Evolutionary conservation across 345 rosid genomes (phyloP).

Genomic region (Citrus australasica): DNA sequence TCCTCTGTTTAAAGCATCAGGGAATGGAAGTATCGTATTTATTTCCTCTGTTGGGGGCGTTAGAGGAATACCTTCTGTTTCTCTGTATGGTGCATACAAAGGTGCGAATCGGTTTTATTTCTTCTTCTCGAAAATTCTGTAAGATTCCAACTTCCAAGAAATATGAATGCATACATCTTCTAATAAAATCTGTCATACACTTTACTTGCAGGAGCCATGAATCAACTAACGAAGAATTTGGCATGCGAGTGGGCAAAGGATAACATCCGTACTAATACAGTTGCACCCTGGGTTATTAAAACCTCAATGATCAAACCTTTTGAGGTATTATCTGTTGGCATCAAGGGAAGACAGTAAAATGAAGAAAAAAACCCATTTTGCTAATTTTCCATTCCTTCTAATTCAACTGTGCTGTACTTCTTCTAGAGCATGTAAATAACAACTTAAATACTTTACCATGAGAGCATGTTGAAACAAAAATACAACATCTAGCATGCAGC

Average conservation of each 20-base stretch:
- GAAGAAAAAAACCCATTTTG: too few species aligned
- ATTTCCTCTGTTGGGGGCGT: constrained; percentile 9
- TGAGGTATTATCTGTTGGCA: not conserved
- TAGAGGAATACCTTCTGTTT: not conserved
- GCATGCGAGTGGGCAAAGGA: constrained; percentile 57
- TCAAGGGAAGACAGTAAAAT: too few species aligned
- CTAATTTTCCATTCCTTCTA: not conserved
- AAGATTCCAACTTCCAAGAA: not conserved
- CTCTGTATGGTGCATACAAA: not conserved
- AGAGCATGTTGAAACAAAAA: too few species aligned
- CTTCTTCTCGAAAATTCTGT: not conserved
- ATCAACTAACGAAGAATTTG: constrained; percentile 43
- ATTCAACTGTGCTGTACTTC: not conserved
- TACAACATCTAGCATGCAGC: too few species aligned
- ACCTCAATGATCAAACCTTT: constrained; percentile 20
- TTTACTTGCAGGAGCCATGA: constrained; percentile 36
- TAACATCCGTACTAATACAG: constrained; percentile 37
- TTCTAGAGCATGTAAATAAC: too few species aligned
- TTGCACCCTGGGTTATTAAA: constrained; percentile 38
- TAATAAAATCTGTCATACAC: too few species aligned
- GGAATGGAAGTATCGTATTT: constrained; percentile 29
- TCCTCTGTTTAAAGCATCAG: constrained; percentile 47
- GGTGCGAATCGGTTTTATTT: not conserved
- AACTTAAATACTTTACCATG: too few species aligned
- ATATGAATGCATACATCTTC: not conserved